A percentile compares a stretch with the other conserved stretches of the same genome.
Evolutionary conservation across 1,139 yeast species (phyloP).

Genomic region (Saccharomycopsis hybrid): DNA sequence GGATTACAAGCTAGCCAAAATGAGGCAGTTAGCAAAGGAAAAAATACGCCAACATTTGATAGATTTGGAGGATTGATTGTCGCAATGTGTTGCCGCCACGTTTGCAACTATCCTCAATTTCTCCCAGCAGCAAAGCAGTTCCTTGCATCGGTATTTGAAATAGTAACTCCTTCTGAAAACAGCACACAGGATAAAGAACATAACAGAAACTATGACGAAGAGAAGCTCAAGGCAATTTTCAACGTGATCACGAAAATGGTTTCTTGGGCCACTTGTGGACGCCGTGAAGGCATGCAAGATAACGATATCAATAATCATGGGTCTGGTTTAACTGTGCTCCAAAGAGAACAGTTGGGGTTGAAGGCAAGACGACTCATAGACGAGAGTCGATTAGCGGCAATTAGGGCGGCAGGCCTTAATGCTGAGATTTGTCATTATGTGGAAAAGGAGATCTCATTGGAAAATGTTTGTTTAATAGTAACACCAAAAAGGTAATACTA

Average conservation of each 20-base stretch:
- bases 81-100: conserved; percentile 94
- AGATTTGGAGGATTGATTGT: conserved; percentile 54
- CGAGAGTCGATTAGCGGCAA: conserved; percentile 46
- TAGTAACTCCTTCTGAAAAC: no score
- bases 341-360: conserved; percentile 55
- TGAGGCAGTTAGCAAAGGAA: no score
- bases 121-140: conserved; percentile 43
- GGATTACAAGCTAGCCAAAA: no score
- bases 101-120: conserved; percentile 53
- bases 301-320: conserved; percentile 35
- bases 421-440: conserved; percentile 57
- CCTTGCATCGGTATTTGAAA: conserved; percentile 33
- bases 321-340: conserved; percentile 36
- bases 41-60: conserved; percentile 18
- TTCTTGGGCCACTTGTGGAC: conserved; percentile 85
- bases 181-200: conserved; percentile 22
- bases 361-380: conserved; percentile 69
- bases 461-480: conserved; percentile 57
- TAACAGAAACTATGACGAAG: conserved; percentile 20
- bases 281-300: conserved; percentile 34
- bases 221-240: conserved; percentile 35
- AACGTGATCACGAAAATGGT: conserved; percentile 53
- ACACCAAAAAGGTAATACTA: no score
- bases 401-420: conserved; percentile 33
- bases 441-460: conserved; percentile 51